Conservation (phyloP, 2,329 filamentous ascomycete species). For the Pyrenophora seminiperda region DNA sequence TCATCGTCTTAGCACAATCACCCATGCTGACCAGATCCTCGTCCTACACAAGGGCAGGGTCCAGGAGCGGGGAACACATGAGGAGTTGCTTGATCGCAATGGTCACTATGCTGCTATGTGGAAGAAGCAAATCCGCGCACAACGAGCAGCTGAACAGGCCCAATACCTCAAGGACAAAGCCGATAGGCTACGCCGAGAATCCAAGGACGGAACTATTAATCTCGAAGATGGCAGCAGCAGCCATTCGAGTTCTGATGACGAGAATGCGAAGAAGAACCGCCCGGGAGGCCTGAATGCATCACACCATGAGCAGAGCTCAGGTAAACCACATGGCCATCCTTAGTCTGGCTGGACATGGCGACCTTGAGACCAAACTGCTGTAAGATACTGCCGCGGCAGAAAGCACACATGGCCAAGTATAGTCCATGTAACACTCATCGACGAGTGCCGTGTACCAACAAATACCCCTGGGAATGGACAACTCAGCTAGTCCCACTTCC, state of each 20-base stretch:
- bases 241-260: conserved; percentile 42
- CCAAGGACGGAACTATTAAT: conserved; percentile 49
- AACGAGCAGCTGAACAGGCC: conserved; percentile 57
- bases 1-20: conserved; percentile 65
- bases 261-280: conserved; percentile 34
- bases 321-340: conserved; percentile 37
- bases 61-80: conserved; percentile 58
- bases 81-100: conserved; percentile 55
- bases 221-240: conserved; percentile 49
- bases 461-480: background rate
- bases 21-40: conserved; percentile 61
- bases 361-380: background rate
- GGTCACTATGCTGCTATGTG: conserved; percentile 57
- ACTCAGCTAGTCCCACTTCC: background rate
- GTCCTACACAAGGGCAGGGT: conserved; percentile 60
- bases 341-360: conserved; percentile 17
- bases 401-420: background rate
- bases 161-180: conserved; percentile 57
- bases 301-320: conserved; percentile 19
- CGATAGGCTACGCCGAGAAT: conserved; percentile 55
- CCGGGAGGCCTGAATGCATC: conserved; percentile 14
- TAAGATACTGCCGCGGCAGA: background rate
- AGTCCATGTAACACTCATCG: background rate
- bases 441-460: background rate
- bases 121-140: conserved; percentile 59